Percentiles rank a stretch among this genome's conserved stretches.
These are phyloP conservation scores for Phyllosticta citriasiana DNA, from an alignment of 2,329 filamentous ascomycete genomes.

Conservation along the genomic window DNA sequence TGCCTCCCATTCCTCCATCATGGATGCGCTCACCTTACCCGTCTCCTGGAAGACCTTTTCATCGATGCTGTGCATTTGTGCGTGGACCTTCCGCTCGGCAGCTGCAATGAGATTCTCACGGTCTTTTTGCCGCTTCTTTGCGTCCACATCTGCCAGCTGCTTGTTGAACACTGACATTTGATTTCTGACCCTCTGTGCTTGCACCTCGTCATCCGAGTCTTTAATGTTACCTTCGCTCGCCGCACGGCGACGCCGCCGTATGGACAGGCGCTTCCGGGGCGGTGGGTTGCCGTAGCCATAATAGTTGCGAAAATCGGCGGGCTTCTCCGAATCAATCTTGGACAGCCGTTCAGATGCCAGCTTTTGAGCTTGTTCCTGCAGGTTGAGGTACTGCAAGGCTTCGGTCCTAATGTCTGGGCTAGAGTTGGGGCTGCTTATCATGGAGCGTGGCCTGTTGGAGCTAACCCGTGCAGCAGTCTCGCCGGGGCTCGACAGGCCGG, in stretches of 20 bases:
- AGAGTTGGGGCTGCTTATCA: conserved; percentile 21
- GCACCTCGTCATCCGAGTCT: conserved; percentile 51
- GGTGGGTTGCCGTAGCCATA: conserved; percentile 54
- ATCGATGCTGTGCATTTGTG: conserved; percentile 69
- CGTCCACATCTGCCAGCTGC: conserved; percentile 57
- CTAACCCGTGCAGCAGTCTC: conserved; percentile 26
- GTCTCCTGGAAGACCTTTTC: conserved; percentile 68
- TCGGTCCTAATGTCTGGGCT: conserved; percentile 41
- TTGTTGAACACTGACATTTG: conserved; percentile 73
- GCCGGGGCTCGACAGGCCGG: conserved; percentile 27
- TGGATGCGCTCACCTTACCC: conserved; percentile 59
- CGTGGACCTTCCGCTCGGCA: conserved; percentile 78
- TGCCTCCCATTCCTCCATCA: conserved; percentile 67
- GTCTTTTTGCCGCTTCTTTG: conserved; percentile 64
- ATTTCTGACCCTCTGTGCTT: conserved; percentile 60
- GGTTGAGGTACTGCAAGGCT: conserved; percentile 45
- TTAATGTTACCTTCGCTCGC: conserved; percentile 53
- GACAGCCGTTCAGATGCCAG: conserved; percentile 74
- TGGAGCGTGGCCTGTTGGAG: conserved; percentile 18
- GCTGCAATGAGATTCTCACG: conserved; percentile 65
- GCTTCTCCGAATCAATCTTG: conserved; percentile 60
- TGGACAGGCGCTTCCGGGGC: conserved; percentile 38
- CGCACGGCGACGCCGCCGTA: conserved; percentile 48
- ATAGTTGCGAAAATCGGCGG: conserved; percentile 61
- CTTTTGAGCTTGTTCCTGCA: conserved; percentile 81